These are phyloP conservation scores for Saccharum officinarum DNA, from an alignment of 176 grass and related monocot species.

Conservation along the genomic window DNA sequence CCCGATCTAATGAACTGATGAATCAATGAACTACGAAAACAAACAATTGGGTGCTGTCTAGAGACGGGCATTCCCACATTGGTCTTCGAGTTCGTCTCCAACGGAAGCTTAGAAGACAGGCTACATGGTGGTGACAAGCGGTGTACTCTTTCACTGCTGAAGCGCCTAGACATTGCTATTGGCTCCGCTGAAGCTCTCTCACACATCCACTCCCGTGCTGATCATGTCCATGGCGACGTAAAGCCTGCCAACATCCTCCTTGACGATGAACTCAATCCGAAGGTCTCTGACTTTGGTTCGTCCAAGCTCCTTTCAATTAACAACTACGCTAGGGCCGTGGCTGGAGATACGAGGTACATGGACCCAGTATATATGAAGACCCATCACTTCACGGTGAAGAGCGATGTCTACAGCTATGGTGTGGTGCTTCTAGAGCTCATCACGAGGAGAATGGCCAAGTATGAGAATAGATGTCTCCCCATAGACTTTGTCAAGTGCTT, in stretches of 20 bases:
- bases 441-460: background rate
- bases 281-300: background rate
- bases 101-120: background rate
- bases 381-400: too few relatives aligned
- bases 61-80: background rate
- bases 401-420: too few relatives aligned
- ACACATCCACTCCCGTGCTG: background rate
- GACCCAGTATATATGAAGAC: too few relatives aligned
- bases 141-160: background rate
- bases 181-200: background rate
- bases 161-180: background rate
- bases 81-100: background rate
- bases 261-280: background rate
- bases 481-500: background rate
- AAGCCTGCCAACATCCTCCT: background rate
- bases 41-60: background rate
- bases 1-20: too few relatives aligned
- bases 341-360: background rate
- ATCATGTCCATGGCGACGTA: background rate
- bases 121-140: background rate
- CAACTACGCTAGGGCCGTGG: background rate
- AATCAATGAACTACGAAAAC: too few relatives aligned
- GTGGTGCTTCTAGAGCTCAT: too few relatives aligned
- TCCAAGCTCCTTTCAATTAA: background rate
- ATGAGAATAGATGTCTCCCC: background rate